Base-by-base conservation (phyloP, 83 land plant genomes). In the Picea abies region DNA sequence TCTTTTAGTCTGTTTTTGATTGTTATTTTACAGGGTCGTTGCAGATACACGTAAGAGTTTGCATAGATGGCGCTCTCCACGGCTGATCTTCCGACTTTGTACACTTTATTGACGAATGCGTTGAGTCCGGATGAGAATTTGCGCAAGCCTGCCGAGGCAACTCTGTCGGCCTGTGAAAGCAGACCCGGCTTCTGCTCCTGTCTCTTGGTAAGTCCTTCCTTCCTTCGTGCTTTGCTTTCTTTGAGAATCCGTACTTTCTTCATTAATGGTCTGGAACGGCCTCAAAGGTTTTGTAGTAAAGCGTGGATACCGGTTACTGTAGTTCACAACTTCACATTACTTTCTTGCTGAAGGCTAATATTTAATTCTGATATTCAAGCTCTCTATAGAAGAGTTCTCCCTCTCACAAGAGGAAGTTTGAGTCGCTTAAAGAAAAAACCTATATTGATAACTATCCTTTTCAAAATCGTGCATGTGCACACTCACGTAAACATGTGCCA, bases 101-200 rank as follows among this genome's bases (percentile, higher is more conserved):
- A 91, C 82, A 58, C 93, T 14, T 84, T 97, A 79, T 94, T 97
- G 19, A 65, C 88, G 65, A 94, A 96, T 72, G 91, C 99, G 6
- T 84, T 97, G 79, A 91, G 94, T 84, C 87, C 82, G 44, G 99
- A 97, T 67, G 88, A 89, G 52, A 67, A 76, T 77, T 5, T 94
- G n/a, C 98, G 97, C 56, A 90, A 88, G 83, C 97, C 93, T 32
- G 99, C 99, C 4, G 99, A 97, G 86, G 83, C 89, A 41, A 86
- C 94, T 32, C 96, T 97, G 66, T 80, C 94, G 20, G 87, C 93
- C 76, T 90, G 90, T 85, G 99, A 96, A 84, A 89, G 73, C 72
- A 85, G 91, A 41, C 92, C 99, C 4, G 98, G 97, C 58, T 97
- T 97, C 85, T 97, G 99, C 91, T 97, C 98, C 49, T 93, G 97